These are phyloP conservation scores for Saccharomycopsis fibuligera DNA, from an alignment of 805 yeast genomes.

Conservation along the genomic window DNA sequence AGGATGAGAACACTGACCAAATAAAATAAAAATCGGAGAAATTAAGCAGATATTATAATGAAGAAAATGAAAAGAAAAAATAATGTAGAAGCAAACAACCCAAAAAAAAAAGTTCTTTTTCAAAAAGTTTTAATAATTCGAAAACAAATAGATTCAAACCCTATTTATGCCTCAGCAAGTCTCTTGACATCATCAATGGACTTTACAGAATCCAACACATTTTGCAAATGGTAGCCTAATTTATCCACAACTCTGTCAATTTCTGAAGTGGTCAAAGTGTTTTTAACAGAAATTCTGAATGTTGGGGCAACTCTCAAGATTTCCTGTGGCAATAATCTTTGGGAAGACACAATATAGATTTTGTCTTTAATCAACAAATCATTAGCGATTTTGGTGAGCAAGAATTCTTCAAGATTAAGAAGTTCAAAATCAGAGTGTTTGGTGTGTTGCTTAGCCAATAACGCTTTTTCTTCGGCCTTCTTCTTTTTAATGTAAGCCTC, in stretches of 20 bases:
- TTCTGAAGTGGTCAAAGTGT: slow-evolving; percentile 41
- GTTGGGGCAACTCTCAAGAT: slow-evolving; percentile 62
- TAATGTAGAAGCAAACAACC: too few relatives aligned
- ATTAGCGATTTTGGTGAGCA: slow-evolving; percentile 65
- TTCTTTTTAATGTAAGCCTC: slow-evolving; percentile 6
- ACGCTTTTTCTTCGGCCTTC: slow-evolving; percentile 7
- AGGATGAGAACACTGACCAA: too few relatives aligned
- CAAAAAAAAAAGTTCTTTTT: too few relatives aligned
- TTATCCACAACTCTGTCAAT: slow-evolving; percentile 25
- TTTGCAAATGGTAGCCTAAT: slow-evolving; percentile 3
- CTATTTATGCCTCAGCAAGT: too few relatives aligned
- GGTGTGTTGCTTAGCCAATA: slow-evolving; percentile 19
- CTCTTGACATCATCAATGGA: slow-evolving; percentile 11
- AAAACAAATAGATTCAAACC: too few relatives aligned
- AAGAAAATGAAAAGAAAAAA: too few relatives aligned
- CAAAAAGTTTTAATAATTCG: too few relatives aligned
- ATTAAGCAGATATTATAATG: too few relatives aligned
- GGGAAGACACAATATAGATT: slow-evolving; percentile 47
- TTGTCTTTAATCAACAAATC: slow-evolving; percentile 42
- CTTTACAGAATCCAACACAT: slow-evolving; percentile 1
- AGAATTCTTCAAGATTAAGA: slow-evolving; percentile 48
- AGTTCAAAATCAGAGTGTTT: slow-evolving; percentile 27
- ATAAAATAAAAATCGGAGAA: too few relatives aligned
- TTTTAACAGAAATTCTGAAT: slow-evolving; percentile 44
- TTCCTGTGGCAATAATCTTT: slow-evolving; percentile 71